These are phyloP conservation scores for Termitomyces eurrhizus DNA, from an alignment of 768 basidiomycete species.

Conservation along the genomic window DNA sequence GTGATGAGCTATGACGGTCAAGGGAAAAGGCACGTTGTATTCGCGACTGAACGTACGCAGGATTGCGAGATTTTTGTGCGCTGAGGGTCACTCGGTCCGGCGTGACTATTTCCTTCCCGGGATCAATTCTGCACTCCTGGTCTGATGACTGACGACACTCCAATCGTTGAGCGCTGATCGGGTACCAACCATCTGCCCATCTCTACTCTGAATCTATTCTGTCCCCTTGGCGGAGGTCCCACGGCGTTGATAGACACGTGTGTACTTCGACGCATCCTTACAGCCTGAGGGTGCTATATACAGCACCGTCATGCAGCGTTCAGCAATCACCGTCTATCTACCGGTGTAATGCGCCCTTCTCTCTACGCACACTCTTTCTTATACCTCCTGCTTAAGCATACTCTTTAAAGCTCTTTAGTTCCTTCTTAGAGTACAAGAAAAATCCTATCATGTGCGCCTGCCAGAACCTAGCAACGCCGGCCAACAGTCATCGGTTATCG, in stretches of 20 bases:
- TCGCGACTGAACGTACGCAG: neutral
- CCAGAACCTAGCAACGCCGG: neutral
- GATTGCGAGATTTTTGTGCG: neutral
- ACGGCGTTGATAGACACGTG: neutral
- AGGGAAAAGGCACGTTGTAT: too few relatives aligned
- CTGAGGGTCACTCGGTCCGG: neutral
- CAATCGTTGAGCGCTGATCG: neutral
- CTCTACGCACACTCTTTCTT: neutral
- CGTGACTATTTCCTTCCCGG: neutral
- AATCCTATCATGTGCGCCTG: neutral
- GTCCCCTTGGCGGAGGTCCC: neutral
- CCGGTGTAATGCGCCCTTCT: neutral
- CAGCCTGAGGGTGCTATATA: neutral
- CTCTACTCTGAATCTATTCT: neutral
- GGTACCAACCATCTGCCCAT: neutral
- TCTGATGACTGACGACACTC: neutral
- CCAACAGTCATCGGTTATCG: neutral
- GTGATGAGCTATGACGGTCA: neutral
- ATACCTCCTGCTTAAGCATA: neutral
- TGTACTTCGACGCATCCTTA: neutral
- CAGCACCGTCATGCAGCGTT: neutral
- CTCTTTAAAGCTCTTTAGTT: neutral
- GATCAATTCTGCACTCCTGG: neutral
- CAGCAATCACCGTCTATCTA: neutral
- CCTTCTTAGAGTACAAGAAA: neutral